Percentiles rank a stretch among this genome's conserved stretches.
phyloP scores from a whole-genome alignment of 2,329 filamentous ascomycete species.

The Calonectria hongkongensis region DNA sequence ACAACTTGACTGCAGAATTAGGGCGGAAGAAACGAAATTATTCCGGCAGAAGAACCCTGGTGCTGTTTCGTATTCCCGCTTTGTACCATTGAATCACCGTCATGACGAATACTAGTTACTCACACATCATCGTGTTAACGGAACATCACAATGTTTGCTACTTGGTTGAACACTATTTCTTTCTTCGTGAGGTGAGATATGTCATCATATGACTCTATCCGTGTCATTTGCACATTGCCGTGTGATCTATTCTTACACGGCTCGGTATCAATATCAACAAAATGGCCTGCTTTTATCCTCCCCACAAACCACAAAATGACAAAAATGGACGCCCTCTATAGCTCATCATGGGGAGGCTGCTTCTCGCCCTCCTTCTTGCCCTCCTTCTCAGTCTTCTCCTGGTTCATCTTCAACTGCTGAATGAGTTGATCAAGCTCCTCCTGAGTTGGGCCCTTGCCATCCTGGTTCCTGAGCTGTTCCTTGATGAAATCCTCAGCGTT shows the following conservation, averaged over 20 bases:
- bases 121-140: not conserved
- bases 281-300: slow-evolving; percentile 41
- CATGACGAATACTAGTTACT: not conserved
- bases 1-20: too few species aligned
- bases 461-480: slow-evolving; percentile 57
- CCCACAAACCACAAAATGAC: slow-evolving; percentile 35
- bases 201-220: slow-evolving; percentile 35
- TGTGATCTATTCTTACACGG: slow-evolving; percentile 48
- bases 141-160: slow-evolving; percentile 14
- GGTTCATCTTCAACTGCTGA: slow-evolving; percentile 50
- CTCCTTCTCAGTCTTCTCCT: slow-evolving; percentile 44
- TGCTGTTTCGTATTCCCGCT: not conserved
- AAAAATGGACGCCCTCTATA: slow-evolving; percentile 54
- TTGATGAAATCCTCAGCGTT: slow-evolving; percentile 68
- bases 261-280: slow-evolving; percentile 51
- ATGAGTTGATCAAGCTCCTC: slow-evolving; percentile 55
- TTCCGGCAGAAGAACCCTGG: not conserved
- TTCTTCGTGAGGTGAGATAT: slow-evolving; percentile 7
- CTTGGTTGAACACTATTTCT: slow-evolving; percentile 7
- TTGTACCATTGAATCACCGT: not conserved
- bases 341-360: slow-evolving; percentile 59
- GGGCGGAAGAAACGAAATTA: not conserved
- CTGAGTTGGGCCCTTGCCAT: slow-evolving; percentile 54
- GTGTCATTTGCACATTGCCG: slow-evolving; percentile 34
- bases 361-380: slow-evolving; percentile 47